Percentiles rank a stretch among this genome's conserved stretches.
These are phyloP conservation scores for Arabidopsis hybrid DNA, from an alignment of 441 rosid species.

Conservation along the genomic window DNA sequence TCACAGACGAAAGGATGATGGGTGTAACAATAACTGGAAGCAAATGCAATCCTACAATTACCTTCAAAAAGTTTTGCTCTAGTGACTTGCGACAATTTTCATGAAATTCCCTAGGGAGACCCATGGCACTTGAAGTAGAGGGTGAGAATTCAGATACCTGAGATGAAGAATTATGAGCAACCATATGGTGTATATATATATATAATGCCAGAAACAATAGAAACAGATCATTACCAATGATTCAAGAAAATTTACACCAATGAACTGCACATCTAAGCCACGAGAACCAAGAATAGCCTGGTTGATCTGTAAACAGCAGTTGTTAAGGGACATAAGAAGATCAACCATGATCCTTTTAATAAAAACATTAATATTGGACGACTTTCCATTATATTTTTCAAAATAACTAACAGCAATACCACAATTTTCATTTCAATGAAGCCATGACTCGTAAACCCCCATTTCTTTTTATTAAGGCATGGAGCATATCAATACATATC, in stretches of 20 bases:
- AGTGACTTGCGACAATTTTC: conserved; percentile 84
- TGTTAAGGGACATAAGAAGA: conserved; percentile 41
- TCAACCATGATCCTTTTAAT: conserved; percentile 15
- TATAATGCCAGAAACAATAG: conserved; percentile 27
- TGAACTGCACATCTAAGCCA: conserved; percentile 81
- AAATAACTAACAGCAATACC: conserved; percentile 23
- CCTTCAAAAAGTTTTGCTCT: conserved; percentile 91
- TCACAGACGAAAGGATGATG: conserved; percentile 21
- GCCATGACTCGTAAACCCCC: conserved; percentile 11
- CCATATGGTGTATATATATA: conserved; percentile 26
- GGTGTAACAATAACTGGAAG: conserved; percentile 31
- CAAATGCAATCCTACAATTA: conserved; percentile 43
- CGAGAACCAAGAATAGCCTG: conserved; percentile 83
- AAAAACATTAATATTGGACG: conserved; percentile 19
- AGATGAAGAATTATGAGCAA: conserved; percentile 39
- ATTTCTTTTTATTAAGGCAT: conserved; percentile 1
- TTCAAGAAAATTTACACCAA: conserved; percentile 87
- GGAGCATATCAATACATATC: conserved; percentile 23
- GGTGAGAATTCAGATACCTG: conserved; percentile 98
- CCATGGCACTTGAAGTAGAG: conserved; percentile 92
- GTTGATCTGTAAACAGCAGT: conserved; percentile 58
- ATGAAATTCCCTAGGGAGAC: conserved; percentile 98
- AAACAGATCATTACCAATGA: conserved; percentile 69
- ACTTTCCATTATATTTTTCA: conserved; percentile 5
- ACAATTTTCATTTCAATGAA: conserved; percentile 23